Base-by-base conservation (phyloP, 257 asterid genomes). In the Fraxinus quadrangulata region DNA sequence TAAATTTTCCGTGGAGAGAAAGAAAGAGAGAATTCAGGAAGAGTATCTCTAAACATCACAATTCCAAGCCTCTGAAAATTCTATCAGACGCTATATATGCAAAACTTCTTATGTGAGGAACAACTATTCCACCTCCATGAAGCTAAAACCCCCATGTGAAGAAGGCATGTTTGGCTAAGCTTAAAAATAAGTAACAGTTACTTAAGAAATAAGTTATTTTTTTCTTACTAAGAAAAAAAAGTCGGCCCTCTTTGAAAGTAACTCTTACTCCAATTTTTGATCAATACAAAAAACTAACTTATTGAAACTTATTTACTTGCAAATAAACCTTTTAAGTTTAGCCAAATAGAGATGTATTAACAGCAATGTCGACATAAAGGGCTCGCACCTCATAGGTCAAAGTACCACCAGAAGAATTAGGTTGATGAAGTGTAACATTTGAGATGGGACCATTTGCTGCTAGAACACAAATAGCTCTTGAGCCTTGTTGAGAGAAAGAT, bases 391-490 rank as follows among this genome's bases (percentile, higher is more conserved):
- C 99, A 24, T 92, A 94, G 24, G 97, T 94, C 75, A 92, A 83
- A 66, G 97, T 94, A n/a, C 97, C 97, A 70, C 97, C 99, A 11
- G 94, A 91, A 81, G 96, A 92, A 87, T 81, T 90, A n/a, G 96
- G 84, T 81, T 95, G 99, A 33, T 92, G 93, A 40, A 95, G 88
- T 6, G 99, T 95, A 39, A 91, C 98, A 77, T 88, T 95, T 16
- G 99, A 95, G 83, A 93, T 85, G 45, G 91, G 75, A 78, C 99
- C 99, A 63, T 87, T 90, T 70, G 98, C 99, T 72, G 98, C 95
- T 14, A 92, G 85, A 80, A 93, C 79, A 80, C 98, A 92, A 75
- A 95, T 90, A 70, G 97, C 99, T 80, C 96, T 81, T 2, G 92
- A 85, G 75, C 92, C 98, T 86, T 89, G 96, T 80, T 95, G 99